Base-by-base conservation (phyloP, 108 stramenopile species). In the Skeletonema potamos region DNA sequence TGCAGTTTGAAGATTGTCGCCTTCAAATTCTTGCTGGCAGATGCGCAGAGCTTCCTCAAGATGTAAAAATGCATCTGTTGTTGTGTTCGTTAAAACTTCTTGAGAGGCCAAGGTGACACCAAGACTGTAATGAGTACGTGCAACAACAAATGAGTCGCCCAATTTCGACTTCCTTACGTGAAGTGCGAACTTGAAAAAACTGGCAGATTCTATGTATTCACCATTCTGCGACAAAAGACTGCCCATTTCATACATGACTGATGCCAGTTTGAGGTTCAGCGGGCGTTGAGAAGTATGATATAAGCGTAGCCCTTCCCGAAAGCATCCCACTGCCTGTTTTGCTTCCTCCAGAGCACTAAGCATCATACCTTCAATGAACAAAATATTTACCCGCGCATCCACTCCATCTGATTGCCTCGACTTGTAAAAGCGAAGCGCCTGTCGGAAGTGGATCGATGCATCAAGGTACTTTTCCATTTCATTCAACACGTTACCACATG, bases 391-490 rank as follows among this genome's bases (percentile, higher is more conserved):
- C 22, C 22, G 15, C 0, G 48, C 48, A 22, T 51, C 48, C 20
- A n/a, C 22, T 51, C 48, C 22, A 20, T 51, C 48, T 33, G 59
- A 57, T 33, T 59, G 69, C 57, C 56, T 65, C 9, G 33, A 30
- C 26, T 74, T 59, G 36, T 70, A 68, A 59, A 81, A 58, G 17
- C 54, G 58, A 20, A 81, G 64, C 27, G 80, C 80, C 61, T 66
- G 65, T 11, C 63, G 70, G 27, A 81, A 74, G 41, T 74, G 68
- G 22, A 60, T 68, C 2, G 73, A 60, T 24, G 81, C 76, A 46
- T 85, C 81, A 56, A 86, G 66, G 55, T 81, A 59, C 34, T 72
- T 82, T 66, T 87, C 84, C 87, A 89, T 82, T 66, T 89, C 85
- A 73, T 84, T 67, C 57, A 92, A 58, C 13, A 92, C 66, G 15